Conservation (phyloP, 2,329 filamentous ascomycete genomes). For the Gnomoniopsis smithogilvyi region DNA sequence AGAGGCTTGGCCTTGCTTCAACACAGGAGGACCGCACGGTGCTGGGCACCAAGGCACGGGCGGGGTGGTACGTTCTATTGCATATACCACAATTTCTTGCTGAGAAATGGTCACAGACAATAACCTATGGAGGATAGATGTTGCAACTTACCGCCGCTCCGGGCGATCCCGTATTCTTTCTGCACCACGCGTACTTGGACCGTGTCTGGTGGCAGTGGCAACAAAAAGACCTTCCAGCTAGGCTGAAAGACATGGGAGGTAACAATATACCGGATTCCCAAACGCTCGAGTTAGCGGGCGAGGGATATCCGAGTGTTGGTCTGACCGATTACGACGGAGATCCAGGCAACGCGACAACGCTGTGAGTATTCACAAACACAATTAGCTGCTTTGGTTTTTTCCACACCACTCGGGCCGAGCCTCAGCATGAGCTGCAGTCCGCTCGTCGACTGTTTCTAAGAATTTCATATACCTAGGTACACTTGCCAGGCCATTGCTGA, state of each 20-base stretch:
- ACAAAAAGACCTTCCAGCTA: not conserved
- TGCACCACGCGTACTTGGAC: constrained; percentile 9
- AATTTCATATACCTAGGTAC: no score
- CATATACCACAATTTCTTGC: not conserved
- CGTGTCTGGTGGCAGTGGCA: constrained; percentile 12
- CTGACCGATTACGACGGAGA: constrained; percentile 6
- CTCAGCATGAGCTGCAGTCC: no score
- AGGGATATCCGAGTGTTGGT: not conserved
- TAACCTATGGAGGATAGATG: not conserved
- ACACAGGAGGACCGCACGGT: not conserved
- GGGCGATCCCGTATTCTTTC: constrained; percentile 9
- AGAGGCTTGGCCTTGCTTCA: not conserved
- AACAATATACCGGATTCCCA: not conserved
- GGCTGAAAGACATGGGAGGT: constrained; percentile 1
- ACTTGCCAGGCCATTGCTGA: no score
- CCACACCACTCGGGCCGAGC: no score
- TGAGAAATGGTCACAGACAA: not conserved
- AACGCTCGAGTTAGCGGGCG: not conserved
- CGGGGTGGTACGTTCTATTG: not conserved
- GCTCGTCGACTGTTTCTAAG: no score
- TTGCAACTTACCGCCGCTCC: not conserved
- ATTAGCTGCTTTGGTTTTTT: no score
- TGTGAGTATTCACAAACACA: not conserved
- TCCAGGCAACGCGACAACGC: constrained; percentile 5
- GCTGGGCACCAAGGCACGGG: constrained; percentile 1